A percentile compares a stretch with the other conserved stretches of the same genome.
Evolutionary conservation across 2,329 filamentous ascomycete species (phyloP).

Genomic region (Penicillium sp.): DNA sequence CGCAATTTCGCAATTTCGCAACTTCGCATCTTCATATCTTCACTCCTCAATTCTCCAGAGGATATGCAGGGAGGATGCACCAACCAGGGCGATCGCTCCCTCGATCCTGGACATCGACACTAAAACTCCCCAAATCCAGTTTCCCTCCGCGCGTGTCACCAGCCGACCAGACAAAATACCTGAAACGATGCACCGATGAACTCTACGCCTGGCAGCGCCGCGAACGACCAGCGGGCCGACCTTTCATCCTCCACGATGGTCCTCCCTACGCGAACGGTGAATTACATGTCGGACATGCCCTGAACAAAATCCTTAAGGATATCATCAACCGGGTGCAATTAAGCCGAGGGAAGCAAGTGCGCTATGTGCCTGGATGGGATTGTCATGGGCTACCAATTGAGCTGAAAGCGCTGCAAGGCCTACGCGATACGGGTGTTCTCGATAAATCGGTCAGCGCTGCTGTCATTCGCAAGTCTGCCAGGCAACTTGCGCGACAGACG

Average conservation of each 20-base stretch:
- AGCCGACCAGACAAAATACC: slow-evolving; percentile 59
- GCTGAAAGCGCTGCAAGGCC: slow-evolving; percentile 81
- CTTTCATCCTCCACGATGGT: slow-evolving; percentile 89
- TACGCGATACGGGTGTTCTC: slow-evolving; percentile 41
- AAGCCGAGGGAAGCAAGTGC: slow-evolving; percentile 73
- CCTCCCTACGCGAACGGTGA: slow-evolving; percentile 95
- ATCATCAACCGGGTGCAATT: slow-evolving; percentile 84
- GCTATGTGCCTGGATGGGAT: slow-evolving; percentile 93
- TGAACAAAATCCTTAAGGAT: slow-evolving; percentile 98
- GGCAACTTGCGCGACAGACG: slow-evolving; percentile 59
- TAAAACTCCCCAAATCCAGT: slow-evolving; percentile 74
- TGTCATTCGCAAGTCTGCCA: slow-evolving; percentile 58
- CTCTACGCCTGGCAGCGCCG: slow-evolving; percentile 84
- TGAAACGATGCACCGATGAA: slow-evolving; percentile 80
- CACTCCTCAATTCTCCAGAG: slow-evolving; percentile 4
- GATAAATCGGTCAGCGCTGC: slow-evolving; percentile 44
- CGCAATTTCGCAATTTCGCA: not conserved
- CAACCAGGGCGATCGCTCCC: slow-evolving; percentile 41
- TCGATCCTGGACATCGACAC: slow-evolving; percentile 70
- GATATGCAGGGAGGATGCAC: slow-evolving; percentile 40
- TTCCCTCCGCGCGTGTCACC: slow-evolving; percentile 62
- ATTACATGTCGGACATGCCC: slow-evolving; percentile 88
- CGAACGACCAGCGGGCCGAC: slow-evolving; percentile 55
- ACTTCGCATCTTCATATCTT: not conserved
- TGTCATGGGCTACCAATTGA: slow-evolving; percentile 97